Conservation (phyloP, 2,329 filamentous ascomycete species). For the Lasiodiplodia gonubiensis region DNA sequence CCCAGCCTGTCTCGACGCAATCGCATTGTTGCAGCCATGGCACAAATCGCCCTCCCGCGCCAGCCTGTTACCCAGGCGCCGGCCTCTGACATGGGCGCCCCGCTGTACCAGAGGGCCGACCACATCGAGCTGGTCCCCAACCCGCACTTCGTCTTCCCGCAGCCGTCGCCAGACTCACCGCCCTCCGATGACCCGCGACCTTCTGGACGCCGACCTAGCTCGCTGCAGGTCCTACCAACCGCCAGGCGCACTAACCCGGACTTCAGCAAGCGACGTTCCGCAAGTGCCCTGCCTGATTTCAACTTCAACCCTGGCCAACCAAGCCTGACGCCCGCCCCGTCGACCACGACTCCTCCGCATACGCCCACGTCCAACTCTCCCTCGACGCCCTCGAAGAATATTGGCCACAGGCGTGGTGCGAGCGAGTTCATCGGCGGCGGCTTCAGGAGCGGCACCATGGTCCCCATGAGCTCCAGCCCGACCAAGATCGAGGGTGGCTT, state of each 20-base stretch:
- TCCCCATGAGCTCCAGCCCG: constrained; percentile 70
- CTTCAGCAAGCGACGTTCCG: constrained; percentile 48
- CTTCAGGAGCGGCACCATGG: constrained; percentile 54
- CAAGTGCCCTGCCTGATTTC: constrained; percentile 54
- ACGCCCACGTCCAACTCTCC: constrained; percentile 45
- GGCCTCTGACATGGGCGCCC: constrained; percentile 33
- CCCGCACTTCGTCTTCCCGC: constrained; percentile 57
- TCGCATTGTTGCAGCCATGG: constrained; percentile 36
- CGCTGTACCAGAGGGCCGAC: constrained; percentile 33
- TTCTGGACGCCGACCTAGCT: constrained; percentile 45
- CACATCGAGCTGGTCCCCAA: constrained; percentile 54
- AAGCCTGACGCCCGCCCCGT: constrained; percentile 23
- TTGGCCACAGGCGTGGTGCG: constrained; percentile 74
- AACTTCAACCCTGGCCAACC: constrained; percentile 53
- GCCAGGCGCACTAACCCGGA: constrained; percentile 40
- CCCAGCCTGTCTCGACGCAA: constrained; percentile 9
- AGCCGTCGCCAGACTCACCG: constrained; percentile 41
- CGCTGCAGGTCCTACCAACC: constrained; percentile 43
- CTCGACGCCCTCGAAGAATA: constrained; percentile 58
- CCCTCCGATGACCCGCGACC: constrained; percentile 39
- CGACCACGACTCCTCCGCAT: constrained; percentile 45
- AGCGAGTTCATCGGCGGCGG: constrained; percentile 88
- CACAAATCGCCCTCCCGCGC: constrained; percentile 47
- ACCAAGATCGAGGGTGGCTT: constrained; percentile 68
- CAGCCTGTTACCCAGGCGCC: constrained; percentile 45